A percentile compares a stretch with the other conserved stretches of the same genome.
phyloP scores from a whole-genome alignment of 1,139 yeast genomes.

The Candida sp. region DNA sequence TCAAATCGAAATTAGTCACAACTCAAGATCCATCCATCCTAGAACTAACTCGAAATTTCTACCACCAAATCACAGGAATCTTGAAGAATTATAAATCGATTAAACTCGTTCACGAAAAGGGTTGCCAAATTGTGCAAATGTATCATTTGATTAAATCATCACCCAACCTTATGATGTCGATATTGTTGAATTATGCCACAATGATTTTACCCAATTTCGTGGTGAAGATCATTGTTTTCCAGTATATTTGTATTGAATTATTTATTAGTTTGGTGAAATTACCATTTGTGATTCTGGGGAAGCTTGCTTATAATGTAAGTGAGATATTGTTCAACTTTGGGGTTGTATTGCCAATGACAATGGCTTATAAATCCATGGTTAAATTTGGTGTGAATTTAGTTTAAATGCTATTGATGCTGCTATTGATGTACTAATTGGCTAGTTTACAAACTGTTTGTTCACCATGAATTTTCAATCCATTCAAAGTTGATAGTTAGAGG shows the following conservation, averaged over 20 bases:
- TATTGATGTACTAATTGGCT: too few relatives aligned
- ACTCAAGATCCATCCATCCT: background rate
- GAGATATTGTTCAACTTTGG: background rate
- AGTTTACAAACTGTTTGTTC: too few relatives aligned
- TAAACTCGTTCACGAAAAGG: background rate
- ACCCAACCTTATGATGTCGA: background rate
- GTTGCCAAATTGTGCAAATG: background rate
- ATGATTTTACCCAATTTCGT: background rate
- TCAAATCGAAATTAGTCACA: background rate
- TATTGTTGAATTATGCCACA: background rate
- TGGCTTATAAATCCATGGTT: background rate
- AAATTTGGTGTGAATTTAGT: background rate
- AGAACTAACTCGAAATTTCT: background rate
- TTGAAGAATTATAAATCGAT: background rate
- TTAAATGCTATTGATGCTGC: background rate
- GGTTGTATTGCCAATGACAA: background rate
- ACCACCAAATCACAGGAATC: background rate
- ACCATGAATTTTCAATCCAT: too few relatives aligned
- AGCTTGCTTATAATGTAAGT: background rate
- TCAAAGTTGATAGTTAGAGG: too few relatives aligned
- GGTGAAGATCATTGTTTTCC: background rate
- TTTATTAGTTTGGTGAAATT: background rate
- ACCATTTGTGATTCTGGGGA: background rate
- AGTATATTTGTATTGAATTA: background rate
- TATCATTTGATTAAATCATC: background rate